Evolutionary conservation across 2,329 filamentous ascomycete genomes (phyloP).

Genomic region (Nothomitra cinnamomea): DNA sequence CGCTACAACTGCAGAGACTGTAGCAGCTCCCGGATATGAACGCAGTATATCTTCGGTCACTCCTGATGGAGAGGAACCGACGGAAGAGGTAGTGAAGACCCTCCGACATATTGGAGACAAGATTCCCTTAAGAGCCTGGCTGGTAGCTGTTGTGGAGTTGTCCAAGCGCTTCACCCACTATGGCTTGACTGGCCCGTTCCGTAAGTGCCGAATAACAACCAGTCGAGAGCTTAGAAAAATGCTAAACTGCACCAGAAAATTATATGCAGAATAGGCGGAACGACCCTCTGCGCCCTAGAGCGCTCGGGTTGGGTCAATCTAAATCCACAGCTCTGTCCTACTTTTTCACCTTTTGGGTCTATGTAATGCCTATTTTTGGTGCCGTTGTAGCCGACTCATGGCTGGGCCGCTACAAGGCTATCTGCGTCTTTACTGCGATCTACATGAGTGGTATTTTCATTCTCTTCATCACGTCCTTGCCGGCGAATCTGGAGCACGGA

Average conservation of each 20-base stretch:
- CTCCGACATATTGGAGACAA: constrained; percentile 37
- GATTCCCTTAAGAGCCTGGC: constrained; percentile 36
- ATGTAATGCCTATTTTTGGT: constrained; percentile 39
- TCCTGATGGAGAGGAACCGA: constrained; percentile 35
- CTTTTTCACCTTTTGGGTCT: constrained; percentile 39
- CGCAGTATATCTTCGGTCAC: constrained; percentile 12
- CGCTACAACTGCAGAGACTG: too few relatives aligned
- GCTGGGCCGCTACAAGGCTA: constrained; percentile 43
- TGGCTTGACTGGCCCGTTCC: constrained; percentile 35
- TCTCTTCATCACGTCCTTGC: constrained; percentile 37
- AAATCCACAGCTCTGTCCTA: constrained; percentile 32
- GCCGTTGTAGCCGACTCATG: constrained; percentile 43
- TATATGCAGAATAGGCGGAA: constrained; percentile 15
- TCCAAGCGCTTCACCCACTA: constrained; percentile 43
- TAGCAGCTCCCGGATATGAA: too few relatives aligned
- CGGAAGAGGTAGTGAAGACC: constrained; percentile 30
- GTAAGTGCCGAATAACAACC: constrained; percentile 28
- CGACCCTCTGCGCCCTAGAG: constrained; percentile 8
- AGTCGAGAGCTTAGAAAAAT: too few relatives aligned
- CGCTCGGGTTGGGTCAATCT: constrained; percentile 21
- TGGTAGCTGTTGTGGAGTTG: constrained; percentile 39
- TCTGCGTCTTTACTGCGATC: constrained; percentile 36
- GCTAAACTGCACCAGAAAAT: constrained; percentile 20
- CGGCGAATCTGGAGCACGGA: constrained; percentile 30
- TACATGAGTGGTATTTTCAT: constrained; percentile 41